Evolutionary conservation across 192 early-diverging fungal genomes (phyloP).

Genomic region (Geosiphon pyriformis): DNA sequence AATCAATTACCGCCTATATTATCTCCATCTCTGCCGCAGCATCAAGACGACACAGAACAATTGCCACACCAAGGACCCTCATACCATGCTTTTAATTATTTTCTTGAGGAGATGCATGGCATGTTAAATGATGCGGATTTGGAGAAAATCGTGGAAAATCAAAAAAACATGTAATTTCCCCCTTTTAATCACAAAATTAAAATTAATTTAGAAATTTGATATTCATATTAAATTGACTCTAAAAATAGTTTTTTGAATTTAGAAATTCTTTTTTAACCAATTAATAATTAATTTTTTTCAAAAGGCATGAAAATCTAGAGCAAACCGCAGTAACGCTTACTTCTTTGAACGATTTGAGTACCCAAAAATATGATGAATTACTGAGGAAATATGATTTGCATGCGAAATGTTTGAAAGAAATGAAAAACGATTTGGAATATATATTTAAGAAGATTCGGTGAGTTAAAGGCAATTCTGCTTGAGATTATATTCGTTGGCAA

Average conservation of each 20-base stretch:
- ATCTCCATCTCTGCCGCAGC: neutral
- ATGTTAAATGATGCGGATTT: constrained; percentile 8
- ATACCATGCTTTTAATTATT: neutral
- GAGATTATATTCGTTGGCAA: neutral
- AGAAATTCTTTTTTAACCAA: neutral
- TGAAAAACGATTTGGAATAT: constrained; percentile 22
- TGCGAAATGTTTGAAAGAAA: constrained; percentile 19
- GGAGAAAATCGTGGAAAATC: constrained; percentile 6
- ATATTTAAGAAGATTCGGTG: constrained; percentile 22
- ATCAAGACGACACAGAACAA: neutral
- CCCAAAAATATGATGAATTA: constrained; percentile 16
- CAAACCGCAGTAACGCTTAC: neutral
- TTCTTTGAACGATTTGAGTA: constrained; percentile 6
- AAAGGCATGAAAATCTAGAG: constrained; percentile 7
- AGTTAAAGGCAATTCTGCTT: neutral
- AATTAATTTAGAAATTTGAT: no score
- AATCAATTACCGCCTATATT: neutral
- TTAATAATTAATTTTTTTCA: neutral
- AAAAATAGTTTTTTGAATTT: neutral
- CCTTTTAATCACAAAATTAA: neutral
- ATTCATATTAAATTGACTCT: neutral
- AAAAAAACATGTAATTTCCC: neutral
- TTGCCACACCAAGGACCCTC: neutral
- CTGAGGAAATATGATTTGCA: constrained; percentile 14
- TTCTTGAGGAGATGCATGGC: neutral